Evolutionary conservation across 352 stramenopile species (phyloP), one percentile per base, ranked within the genome.

Genomic region (Peronosclerospora sorghi): DNA sequence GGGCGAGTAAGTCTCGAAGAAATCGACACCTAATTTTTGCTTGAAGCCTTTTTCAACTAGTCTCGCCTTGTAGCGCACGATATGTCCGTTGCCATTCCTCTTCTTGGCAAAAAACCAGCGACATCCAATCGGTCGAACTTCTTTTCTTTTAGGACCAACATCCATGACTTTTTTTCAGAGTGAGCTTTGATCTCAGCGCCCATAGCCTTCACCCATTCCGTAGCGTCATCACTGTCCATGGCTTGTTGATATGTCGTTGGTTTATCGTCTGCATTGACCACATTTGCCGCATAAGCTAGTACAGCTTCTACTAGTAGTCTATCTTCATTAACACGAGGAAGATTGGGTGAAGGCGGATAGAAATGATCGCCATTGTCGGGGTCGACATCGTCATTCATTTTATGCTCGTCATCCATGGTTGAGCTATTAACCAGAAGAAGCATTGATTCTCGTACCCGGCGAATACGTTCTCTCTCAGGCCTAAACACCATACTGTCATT

Each of bases 1-100:
- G n/a, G n/a, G n/a, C 6, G 32, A 42, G 34, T 50, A 50, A 0
- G 23, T 35, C 23, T 50, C 34, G 8, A 50, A 53, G 36, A 47
- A 45, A 21, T 46, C 37, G 2, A 41, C 32, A 32, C 19, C 27
- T 5, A 42, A 46, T n/a, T 37, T 53, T 20, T 53, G 45, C 10
- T 47, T 36, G 9, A 46, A 53, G 0, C 13, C 23, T 27, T 42
- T 35, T 2, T 20, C 45, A 0, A 47, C 36, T 6, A 53, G 13
- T 8, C 28, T n/a, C 2, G 35, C 18, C 18, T 35, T 36, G 18
- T 30, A 41, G 1, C 28, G 10, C 1, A 40, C 5, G 2, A 53
- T 21, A 0, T 29, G 12, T 20, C 45, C 29, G 13, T 42, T 20
- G n/a, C 41, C 45, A 17, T 47, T 26, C 8, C n/a, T n/a, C 29